Evolutionary conservation across 257 asterid species (phyloP), one percentile per base, ranked within the genome.

Genomic region (Solanum chiquidenum): DNA sequence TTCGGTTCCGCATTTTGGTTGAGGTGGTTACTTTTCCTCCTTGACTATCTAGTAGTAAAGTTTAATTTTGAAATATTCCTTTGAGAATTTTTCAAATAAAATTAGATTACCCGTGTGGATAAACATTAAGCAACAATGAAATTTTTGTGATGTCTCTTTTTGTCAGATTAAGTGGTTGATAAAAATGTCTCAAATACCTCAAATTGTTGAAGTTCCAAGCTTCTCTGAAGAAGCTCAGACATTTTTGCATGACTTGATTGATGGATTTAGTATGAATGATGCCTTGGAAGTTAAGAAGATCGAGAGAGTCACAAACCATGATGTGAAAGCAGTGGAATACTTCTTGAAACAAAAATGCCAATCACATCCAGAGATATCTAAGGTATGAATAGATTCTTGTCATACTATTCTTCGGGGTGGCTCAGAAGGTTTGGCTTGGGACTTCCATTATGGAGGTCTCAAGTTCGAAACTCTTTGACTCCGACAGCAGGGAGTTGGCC

Each of bases 131-230:
- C 80, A 10, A 34, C 2, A 84, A 12, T 85, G 31, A 84, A 84
- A 64, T 46, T 69, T 23, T 60, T 37, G 9, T 80, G 71, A 73
- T 1, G 23, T 34, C 37, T 71, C 86, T 33, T 73, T 89, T 55
- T 88, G 16, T 83, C 92, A 96, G 99, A 85, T 96, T 89, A 96
- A 86, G 88, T 95, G 99, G 99, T 85, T 95, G 94, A 84, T 95
- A 88, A 96, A 95, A 90, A 95, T 96, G 76, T 95, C 99, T 31
- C 91, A 94, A 91, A 91, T 93, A 66, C 88, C 95, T 38, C 97
- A 91, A 87, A 89, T 96, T 83, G 77, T 90, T 75, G 99, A 96
- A 90, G 99, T 95, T 83, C 98, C 98, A 33, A 90, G 88, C 33
- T 96, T 96, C 90, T 93, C 98, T 73, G 84, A 62, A 83, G 98